Percentiles rank a stretch among this genome's conserved stretches.
These are phyloP conservation scores for Xenoacremonium recifei DNA, from an alignment of 2,329 filamentous ascomycete genomes.

Conservation along the genomic window DNA sequence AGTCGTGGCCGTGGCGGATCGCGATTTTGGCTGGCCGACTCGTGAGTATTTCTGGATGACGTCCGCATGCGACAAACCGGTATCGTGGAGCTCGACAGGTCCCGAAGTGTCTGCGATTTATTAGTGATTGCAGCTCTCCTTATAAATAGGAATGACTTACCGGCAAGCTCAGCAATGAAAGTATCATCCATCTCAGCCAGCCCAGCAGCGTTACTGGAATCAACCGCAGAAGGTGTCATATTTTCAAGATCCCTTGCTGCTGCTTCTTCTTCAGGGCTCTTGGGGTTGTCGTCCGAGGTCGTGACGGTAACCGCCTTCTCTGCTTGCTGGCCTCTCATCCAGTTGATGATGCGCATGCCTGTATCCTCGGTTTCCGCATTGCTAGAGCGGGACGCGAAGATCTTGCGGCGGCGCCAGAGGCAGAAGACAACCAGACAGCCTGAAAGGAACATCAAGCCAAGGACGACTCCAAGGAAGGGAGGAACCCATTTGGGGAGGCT, in stretches of 20 bases:
- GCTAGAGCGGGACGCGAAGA: conserved; percentile 36
- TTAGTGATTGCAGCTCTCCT: background rate
- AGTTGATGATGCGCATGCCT: conserved; percentile 47
- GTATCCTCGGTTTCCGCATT: conserved; percentile 45
- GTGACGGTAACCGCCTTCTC: conserved; percentile 45
- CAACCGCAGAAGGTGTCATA: conserved; percentile 10
- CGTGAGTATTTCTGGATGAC: conserved; percentile 36
- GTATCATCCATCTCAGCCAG: conserved; percentile 42
- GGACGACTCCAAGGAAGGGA: conserved; percentile 60
- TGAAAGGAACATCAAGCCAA: conserved; percentile 56
- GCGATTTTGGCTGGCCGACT: conserved; percentile 15
- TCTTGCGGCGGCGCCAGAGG: conserved; percentile 50
- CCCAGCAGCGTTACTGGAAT: conserved; percentile 5
- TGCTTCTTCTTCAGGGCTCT: conserved; percentile 40
- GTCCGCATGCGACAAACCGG: conserved; percentile 37
- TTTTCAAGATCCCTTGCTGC: conserved; percentile 22
- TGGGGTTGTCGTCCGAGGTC: conserved; percentile 40
- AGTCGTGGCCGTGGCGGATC: conserved; percentile 15
- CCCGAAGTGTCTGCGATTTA: conserved; percentile 40
- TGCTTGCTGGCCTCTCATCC: conserved; percentile 47
- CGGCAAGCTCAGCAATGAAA: conserved; percentile 45
- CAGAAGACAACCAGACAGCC: conserved; percentile 49
- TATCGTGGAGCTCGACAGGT: conserved; percentile 45
- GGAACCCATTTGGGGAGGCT: conserved; percentile 56
- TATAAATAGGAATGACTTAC: conserved; percentile 30